phyloP scores from a whole-genome alignment of 2,329 filamentous ascomycete genomes.

The Davidsoniella neocaledoniae region DNA sequence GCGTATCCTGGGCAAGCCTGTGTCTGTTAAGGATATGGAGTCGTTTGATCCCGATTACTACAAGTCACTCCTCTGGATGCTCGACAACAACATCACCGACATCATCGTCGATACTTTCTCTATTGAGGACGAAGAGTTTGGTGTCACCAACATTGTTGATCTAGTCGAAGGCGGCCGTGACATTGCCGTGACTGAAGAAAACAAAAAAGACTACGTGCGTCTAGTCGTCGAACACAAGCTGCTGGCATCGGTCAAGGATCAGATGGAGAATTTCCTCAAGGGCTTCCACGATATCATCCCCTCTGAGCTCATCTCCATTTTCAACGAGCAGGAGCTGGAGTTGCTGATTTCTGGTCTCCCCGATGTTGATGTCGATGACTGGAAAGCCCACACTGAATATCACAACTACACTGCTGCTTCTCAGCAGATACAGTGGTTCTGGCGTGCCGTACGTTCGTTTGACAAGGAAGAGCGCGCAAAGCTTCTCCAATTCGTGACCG shows the following conservation, averaged over 20 bases:
- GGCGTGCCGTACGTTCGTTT: slow-evolving; percentile 90
- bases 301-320: slow-evolving; percentile 84
- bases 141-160: slow-evolving; percentile 73
- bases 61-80: slow-evolving; percentile 96
- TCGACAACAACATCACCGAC: slow-evolving; percentile 96
- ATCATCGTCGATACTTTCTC: slow-evolving; percentile 95
- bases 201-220: slow-evolving; percentile 96
- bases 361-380: slow-evolving; percentile 95
- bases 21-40: slow-evolving; percentile 98
- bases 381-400: slow-evolving; percentile 98
- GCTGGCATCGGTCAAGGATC: slow-evolving; percentile 78
- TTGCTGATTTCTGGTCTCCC: slow-evolving; percentile 90
- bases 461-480: slow-evolving; percentile 98
- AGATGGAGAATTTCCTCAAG: slow-evolving; percentile 83
- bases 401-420: slow-evolving; percentile 93
- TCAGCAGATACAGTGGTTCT: slow-evolving; percentile 98
- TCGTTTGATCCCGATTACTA: slow-evolving; percentile 97
- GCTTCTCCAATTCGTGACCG: slow-evolving; percentile 91
- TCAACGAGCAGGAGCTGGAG: slow-evolving; percentile 96
- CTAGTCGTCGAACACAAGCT: slow-evolving; percentile 88
- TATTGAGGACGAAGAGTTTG: slow-evolving; percentile 85
- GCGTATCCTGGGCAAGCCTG: slow-evolving; percentile 82
- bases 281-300: slow-evolving; percentile 98
- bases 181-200: slow-evolving; percentile 87
- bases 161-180: slow-evolving; percentile 77